Evolutionary conservation across 2,329 filamentous ascomycete genomes (phyloP), one percentile per base, ranked within the genome.

Genomic region (Amauroascus niger): DNA sequence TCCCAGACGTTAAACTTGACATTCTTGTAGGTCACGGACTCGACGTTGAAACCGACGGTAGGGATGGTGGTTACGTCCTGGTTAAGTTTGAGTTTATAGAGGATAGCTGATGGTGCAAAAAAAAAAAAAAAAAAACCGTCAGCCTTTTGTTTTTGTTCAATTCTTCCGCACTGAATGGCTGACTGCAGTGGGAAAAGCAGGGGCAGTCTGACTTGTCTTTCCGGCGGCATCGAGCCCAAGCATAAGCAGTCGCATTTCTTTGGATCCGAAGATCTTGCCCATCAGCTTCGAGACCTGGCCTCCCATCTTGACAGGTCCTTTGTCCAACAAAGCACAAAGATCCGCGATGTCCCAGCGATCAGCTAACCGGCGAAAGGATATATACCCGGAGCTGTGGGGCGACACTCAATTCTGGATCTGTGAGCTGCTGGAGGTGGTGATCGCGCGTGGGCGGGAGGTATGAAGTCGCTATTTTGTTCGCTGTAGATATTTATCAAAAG

Each of bases 1-100:
- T 97, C 91, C 91, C 91, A 97, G 59, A 97, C 91, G 66, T 94
- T 97, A 79, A 97, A 97, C 75, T 96, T 94, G 74, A 96, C 90
- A 72, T 97, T 97, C 81, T 96, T 96, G 79, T 95, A 96, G 62
- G 90, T 94, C 65, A 97, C 90, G 3, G 89, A 95, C 79, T 97
- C 91, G 72, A 97, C 93, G 80, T 97, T 97, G 81, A 97, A 97
- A 63, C 91, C 93, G 64, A 98, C 93, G 32, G 93, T 98, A 45
- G 93, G 93, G 68, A 97, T 97, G 50, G 93, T 97, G 58, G 93
- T 97, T 65, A 97, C 90, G 69, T 95, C 90, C 78, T 97, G 89
- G 73, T 91, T 90, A 57, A 97, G 83, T 81, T 97, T 97, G 68
- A 98, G 81, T 79, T 96, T 97, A 81, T 97, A 98, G 58, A 98